These are phyloP conservation scores for Backusella morwellensis DNA, from an alignment of 192 early-diverging fungal species.

Conservation along the genomic window DNA sequence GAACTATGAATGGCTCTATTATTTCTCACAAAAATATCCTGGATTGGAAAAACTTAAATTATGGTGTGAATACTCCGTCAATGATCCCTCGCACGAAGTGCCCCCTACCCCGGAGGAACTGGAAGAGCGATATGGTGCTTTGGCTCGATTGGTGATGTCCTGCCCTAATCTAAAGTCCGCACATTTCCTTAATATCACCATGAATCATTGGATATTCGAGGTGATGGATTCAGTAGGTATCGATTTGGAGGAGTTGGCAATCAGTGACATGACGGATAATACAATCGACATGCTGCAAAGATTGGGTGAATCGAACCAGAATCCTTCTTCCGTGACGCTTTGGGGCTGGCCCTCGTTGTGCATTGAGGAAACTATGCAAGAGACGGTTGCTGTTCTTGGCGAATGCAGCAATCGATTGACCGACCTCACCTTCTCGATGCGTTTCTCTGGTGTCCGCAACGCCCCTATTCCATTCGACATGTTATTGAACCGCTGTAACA, in stretches of 20 bases:
- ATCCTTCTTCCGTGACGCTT: neutral
- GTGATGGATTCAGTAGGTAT: neutral
- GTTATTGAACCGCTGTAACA: neutral
- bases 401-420: neutral
- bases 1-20: slow-evolving; percentile 9
- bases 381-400: neutral
- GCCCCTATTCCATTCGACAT: neutral
- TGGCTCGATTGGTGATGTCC: neutral
- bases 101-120: neutral
- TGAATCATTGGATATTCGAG: neutral
- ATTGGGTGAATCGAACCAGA: slow-evolving; percentile 4
- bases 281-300: neutral
- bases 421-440: slow-evolving; percentile 5
- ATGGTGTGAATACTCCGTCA: slow-evolving; percentile 6
- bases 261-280: slow-evolving; percentile 13
- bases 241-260: neutral
- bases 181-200: neutral
- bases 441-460: slow-evolving; percentile 2
- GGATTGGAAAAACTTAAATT: neutral
- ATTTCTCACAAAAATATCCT: neutral
- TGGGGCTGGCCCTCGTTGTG: slow-evolving; percentile 15
- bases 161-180: neutral
- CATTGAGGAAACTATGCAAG: slow-evolving; percentile 7
- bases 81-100: neutral
- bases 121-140: neutral